A percentile compares a stretch with the other conserved stretches of the same genome.
Conservation (phyloP, 2,329 filamentous ascomycete genomes). For the Calonectria crousiana region DNA sequence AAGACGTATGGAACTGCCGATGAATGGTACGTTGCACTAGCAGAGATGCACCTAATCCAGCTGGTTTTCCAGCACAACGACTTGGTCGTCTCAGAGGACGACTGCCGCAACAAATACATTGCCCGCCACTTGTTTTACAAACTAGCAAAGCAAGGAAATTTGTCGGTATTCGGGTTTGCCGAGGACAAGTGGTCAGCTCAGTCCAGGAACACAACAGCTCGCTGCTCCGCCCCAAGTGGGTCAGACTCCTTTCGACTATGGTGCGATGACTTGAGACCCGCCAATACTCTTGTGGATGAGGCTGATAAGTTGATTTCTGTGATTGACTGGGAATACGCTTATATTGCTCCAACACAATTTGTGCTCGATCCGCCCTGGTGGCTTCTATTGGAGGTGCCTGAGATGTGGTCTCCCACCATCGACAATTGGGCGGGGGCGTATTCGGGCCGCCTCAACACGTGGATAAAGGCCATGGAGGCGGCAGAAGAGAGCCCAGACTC, state of each 20-base stretch:
- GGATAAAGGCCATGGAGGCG: conserved; percentile 47
- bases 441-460: conserved; percentile 47
- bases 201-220: conserved; percentile 17
- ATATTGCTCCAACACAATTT: conserved; percentile 51
- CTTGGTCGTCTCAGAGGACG: background rate
- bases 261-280: conserved; percentile 50
- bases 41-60: background rate
- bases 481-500: background rate
- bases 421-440: conserved; percentile 47
- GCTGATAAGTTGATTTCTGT: conserved; percentile 39
- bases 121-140: conserved; percentile 46
- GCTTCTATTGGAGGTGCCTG: conserved; percentile 49
- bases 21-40: conserved; percentile 1
- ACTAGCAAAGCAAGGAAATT: conserved; percentile 43
- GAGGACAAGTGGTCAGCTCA: conserved; percentile 48
- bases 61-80: background rate
- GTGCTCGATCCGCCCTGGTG: conserved; percentile 53
- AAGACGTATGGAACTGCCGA: background rate
- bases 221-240: background rate
- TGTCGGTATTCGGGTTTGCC: conserved; percentile 45
- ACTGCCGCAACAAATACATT: background rate
- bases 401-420: conserved; percentile 49
- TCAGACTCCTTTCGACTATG: conserved; percentile 44
- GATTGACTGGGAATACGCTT: conserved; percentile 57
- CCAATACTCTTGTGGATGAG: conserved; percentile 48